These are phyloP conservation scores for Metarhizium brunneum DNA, from an alignment of 2,329 filamentous ascomycete species.

Conservation along the genomic window DNA sequence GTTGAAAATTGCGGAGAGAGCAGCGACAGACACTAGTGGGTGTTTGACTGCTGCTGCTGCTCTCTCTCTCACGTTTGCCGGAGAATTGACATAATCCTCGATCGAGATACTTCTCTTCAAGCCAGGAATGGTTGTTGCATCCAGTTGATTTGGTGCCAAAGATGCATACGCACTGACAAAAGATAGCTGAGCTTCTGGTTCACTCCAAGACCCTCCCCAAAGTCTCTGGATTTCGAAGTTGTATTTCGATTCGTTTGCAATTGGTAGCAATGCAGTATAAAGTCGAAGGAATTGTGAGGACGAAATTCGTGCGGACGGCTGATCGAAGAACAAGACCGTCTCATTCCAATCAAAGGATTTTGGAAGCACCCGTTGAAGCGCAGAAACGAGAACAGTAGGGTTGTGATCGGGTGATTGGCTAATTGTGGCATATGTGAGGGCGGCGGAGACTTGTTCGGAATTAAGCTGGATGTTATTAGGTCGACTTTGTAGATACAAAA, in stretches of 20 bases:
- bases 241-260: constrained; percentile 45
- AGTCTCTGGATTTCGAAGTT: constrained; percentile 74
- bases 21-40: constrained; percentile 80
- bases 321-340: constrained; percentile 73
- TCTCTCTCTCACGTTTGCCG: constrained; percentile 39
- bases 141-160: constrained; percentile 63
- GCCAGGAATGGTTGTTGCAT: constrained; percentile 76
- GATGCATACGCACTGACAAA: constrained; percentile 84
- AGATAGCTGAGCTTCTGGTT: constrained; percentile 82
- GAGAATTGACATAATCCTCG: constrained; percentile 43
- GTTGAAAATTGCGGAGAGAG: constrained; percentile 61
- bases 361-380: constrained; percentile 52
- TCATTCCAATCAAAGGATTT: constrained; percentile 59
- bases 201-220: constrained; percentile 85
- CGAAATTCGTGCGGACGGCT: constrained; percentile 65
- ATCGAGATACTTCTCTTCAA: constrained; percentile 68
- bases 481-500: constrained; percentile 42
- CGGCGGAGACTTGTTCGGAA: constrained; percentile 74
- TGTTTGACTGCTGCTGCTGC: constrained; percentile 63
- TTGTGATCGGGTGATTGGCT: constrained; percentile 47
- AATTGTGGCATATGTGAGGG: constrained; percentile 58
- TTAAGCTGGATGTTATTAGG: constrained; percentile 52
- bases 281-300: constrained; percentile 72
- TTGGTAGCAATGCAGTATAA: constrained; percentile 67
- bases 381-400: constrained; percentile 48